Base-by-base conservation (phyloP, 2,329 filamentous ascomycete genomes). In the Talaromyces sp. region DNA sequence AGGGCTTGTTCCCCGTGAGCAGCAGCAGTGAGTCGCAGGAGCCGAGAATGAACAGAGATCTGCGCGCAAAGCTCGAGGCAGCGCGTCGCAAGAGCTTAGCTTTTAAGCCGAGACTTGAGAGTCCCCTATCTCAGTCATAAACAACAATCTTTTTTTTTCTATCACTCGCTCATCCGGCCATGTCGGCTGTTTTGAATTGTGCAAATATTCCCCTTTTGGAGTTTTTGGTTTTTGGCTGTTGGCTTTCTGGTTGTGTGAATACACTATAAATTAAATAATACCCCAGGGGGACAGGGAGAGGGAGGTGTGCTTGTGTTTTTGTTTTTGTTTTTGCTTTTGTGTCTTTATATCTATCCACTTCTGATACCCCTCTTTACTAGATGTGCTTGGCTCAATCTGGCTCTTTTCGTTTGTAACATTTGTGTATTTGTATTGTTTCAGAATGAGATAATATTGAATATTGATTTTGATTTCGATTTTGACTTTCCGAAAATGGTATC, bases 51-150 rank as follows among this genome's bases (percentile, higher is more conserved):
- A 72, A 73, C 47, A 71, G 74, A 25, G 70, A 72, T 19, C 79
- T 89, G 60, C 77, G 86, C 64, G 81, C 85, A 74, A 81, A 86
- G 55, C 77, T 93, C 63, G 85, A 90, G 81, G 86, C 88, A 11
- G 89, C 89, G 0, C 81, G 89, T 63, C 82, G 90, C 63, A 92
- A 91, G 83, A 93, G 88, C 70, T 72, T 92, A 73, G 88, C 91
- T 70, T 92, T 88, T 78, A 88, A 88, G 33, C 90, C 90, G 32
- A 89, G 89, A 75, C 78, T 91, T 62, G 87, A 84, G 19, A 93
- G 90, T 73, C 90, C 90, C 2, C 76, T 93, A 33, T 55, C 47
- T n/a, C 51, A 51, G 17, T 53, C 42, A 47, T 63, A 36, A 57
- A 30, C 25, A 52, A 52, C 22, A 7, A 19, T 55, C 11, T 28